Evolutionary conservation across 1,284 basidiomycete genomes (phyloP).

Genomic region (Tylopilus sp.): DNA sequence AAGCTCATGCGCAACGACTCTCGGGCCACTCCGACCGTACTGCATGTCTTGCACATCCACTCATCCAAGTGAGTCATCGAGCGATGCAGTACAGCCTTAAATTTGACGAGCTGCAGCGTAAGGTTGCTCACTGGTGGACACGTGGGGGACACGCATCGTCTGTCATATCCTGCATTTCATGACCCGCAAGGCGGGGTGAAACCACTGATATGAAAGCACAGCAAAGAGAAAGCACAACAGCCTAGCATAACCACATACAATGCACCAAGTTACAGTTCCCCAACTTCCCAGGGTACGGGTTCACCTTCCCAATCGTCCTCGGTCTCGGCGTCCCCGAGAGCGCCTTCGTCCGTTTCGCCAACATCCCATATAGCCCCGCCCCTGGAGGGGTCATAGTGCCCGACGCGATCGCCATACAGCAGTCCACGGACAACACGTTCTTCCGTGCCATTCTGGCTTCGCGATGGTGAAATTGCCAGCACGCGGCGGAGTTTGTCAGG

Average conservation of each 20-base stretch:
- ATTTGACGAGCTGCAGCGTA: slow-evolving; percentile 2
- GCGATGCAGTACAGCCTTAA: slow-evolving; percentile 10
- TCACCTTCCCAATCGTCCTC: slow-evolving; percentile 82
- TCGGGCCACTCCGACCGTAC: slow-evolving; percentile 6
- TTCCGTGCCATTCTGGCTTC: slow-evolving; percentile 43
- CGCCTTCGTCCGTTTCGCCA: slow-evolving; percentile 53
- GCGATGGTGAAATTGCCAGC: slow-evolving; percentile 52
- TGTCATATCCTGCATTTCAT: slow-evolving; percentile 21
- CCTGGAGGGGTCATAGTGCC: slow-evolving; percentile 55
- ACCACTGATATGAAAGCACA: slow-evolving; percentile 34
- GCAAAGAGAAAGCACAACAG: slow-evolving; percentile 26
- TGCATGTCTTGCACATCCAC: slow-evolving; percentile 15
- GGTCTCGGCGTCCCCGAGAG: slow-evolving; percentile 38
- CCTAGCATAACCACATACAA: slow-evolving; percentile 24
- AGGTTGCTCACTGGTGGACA: slow-evolving; percentile 12
- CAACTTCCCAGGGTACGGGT: slow-evolving; percentile 73
- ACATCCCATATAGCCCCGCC: slow-evolving; percentile 75
- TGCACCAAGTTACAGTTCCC: slow-evolving; percentile 51
- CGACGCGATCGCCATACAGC: slow-evolving; percentile 53
- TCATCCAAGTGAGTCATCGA: slow-evolving; percentile 12
- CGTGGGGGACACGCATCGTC: slow-evolving; percentile 34
- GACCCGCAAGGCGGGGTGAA: slow-evolving; percentile 25
- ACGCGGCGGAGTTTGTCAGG: slow-evolving; percentile 63
- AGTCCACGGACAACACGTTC: slow-evolving; percentile 55
- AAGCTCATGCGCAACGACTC: slow-evolving; percentile 7